These are phyloP conservation scores for Colletotrichum spinosum DNA, from an alignment of 2,329 filamentous ascomycete genomes.

Conservation along the genomic window DNA sequence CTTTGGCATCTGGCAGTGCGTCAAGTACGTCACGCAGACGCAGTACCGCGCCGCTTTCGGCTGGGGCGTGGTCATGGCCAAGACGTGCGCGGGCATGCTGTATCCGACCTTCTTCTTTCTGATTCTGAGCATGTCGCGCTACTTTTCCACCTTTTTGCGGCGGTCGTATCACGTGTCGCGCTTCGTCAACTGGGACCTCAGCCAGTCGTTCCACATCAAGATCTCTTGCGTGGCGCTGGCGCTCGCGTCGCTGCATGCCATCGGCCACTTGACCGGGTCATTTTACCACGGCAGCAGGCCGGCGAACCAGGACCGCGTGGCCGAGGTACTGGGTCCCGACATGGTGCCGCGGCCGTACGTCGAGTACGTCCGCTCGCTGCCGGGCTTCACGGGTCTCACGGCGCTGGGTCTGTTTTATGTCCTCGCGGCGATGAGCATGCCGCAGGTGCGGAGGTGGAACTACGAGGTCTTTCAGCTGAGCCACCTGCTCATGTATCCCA, in stretches of 20 bases:
- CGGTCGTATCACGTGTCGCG: constrained; percentile 63
- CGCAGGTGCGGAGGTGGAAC: constrained; percentile 60
- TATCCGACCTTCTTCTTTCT: constrained; percentile 71
- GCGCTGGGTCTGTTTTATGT: constrained; percentile 62
- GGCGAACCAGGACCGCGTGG: constrained; percentile 57
- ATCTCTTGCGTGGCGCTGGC: constrained; percentile 62
- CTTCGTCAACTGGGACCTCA: constrained; percentile 68
- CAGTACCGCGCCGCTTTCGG: constrained; percentile 62
- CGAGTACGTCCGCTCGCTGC: constrained; percentile 58
- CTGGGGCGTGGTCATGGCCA: constrained; percentile 67
- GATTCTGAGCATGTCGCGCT: constrained; percentile 68
- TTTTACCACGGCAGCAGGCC: constrained; percentile 62
- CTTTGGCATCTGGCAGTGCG: constrained; percentile 66
- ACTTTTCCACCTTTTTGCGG: constrained; percentile 64
- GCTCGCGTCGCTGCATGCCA: constrained; percentile 64
- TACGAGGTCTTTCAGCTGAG: constrained; percentile 69
- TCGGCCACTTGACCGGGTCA: constrained; percentile 65
- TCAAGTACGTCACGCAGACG: constrained; percentile 60
- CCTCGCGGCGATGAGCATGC: constrained; percentile 60
- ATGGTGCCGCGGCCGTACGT: constrained; percentile 57
- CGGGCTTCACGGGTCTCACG: constrained; percentile 63
- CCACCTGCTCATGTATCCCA: constrained; percentile 69
- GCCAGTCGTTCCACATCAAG: constrained; percentile 66
- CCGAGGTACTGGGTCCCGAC: constrained; percentile 55
- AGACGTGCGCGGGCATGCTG: constrained; percentile 64